A percentile compares a stretch with the other conserved stretches of the same genome.
Evolutionary conservation across 2,329 filamentous ascomycete species (phyloP).

Genomic region (Geosmithia morbida): DNA sequence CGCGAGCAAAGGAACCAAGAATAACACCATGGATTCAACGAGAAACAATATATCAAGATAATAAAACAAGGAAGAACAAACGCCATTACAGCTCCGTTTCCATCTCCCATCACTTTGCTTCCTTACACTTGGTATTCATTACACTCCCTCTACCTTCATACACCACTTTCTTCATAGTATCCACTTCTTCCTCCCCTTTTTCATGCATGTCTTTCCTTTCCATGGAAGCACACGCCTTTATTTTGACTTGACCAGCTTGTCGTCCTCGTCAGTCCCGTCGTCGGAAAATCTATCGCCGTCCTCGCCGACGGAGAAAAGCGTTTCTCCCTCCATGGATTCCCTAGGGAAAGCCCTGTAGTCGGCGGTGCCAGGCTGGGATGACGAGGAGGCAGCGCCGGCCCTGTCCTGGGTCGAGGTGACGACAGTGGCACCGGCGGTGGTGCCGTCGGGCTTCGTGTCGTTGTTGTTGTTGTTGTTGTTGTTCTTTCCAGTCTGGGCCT

Average conservation of each 20-base stretch:
- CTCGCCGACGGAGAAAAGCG: constrained; percentile 89
- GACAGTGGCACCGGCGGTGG: too few relatives aligned
- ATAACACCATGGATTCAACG: too few relatives aligned
- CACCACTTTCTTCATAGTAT: not conserved
- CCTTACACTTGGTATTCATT: too few relatives aligned
- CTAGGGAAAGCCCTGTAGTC: constrained; percentile 24
- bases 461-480: constrained; percentile 4
- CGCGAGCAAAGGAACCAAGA: too few relatives aligned
- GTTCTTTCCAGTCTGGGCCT: constrained; percentile 28
- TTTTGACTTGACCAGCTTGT: constrained; percentile 28
- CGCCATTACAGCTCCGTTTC: too few relatives aligned
- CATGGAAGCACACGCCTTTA: too few relatives aligned
- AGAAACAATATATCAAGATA: too few relatives aligned
- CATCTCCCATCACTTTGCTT: too few relatives aligned
- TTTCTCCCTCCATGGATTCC: constrained; percentile 66
- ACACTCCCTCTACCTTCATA: too few relatives aligned
- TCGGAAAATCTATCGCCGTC: constrained; percentile 72
- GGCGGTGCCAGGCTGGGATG: constrained; percentile 1
- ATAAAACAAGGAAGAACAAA: too few relatives aligned
- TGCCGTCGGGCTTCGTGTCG: constrained; percentile 1
- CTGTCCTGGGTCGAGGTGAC: not conserved
- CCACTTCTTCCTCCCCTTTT: not conserved
- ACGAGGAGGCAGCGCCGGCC: constrained; percentile 1
- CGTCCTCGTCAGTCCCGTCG: constrained; percentile 47
- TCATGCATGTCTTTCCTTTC: too few relatives aligned